Conservation (phyloP, 2,329 filamentous ascomycete genomes). For the Aspergillus sp. region DNA sequence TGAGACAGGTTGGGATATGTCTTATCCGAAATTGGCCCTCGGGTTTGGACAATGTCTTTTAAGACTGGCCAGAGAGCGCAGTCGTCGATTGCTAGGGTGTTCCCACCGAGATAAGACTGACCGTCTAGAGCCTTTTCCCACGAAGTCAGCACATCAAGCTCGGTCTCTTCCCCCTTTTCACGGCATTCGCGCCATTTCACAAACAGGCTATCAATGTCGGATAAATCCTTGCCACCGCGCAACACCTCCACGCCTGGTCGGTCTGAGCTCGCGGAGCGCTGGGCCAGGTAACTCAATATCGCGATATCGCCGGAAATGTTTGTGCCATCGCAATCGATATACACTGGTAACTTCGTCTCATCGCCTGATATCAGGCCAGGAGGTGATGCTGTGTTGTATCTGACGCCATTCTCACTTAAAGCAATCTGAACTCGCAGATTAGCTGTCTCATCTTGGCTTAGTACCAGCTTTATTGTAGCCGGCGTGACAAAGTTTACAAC, state of each 20-base stretch:
- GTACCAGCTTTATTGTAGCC: conserved; percentile 30
- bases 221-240: conserved; percentile 28
- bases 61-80: conserved; percentile 47
- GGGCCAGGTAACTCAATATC: conserved; percentile 34
- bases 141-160: conserved; percentile 21
- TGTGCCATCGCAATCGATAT: conserved; percentile 29
- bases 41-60: conserved; percentile 35
- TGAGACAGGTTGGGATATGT: conserved; percentile 32
- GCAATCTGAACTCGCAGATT: conserved; percentile 41
- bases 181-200: conserved; percentile 29
- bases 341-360: conserved; percentile 21
- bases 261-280: conserved; percentile 18
- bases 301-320: conserved; percentile 30
- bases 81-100: conserved; percentile 41
- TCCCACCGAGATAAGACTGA: conserved; percentile 37
- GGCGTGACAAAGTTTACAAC: conserved; percentile 57
- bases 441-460: conserved; percentile 33
- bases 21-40: conserved; percentile 22
- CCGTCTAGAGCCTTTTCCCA: conserved; percentile 37
- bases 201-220: conserved; percentile 31
- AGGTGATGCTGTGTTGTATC: conserved; percentile 27
- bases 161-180: conserved; percentile 3
- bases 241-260: conserved; percentile 30
- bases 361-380: not conserved
- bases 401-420: conserved; percentile 40